Percentiles rank a stretch among this genome's conserved stretches.
Conservation (phyloP, 148 eudicot species). For the Persicaria tinctoria region DNA sequence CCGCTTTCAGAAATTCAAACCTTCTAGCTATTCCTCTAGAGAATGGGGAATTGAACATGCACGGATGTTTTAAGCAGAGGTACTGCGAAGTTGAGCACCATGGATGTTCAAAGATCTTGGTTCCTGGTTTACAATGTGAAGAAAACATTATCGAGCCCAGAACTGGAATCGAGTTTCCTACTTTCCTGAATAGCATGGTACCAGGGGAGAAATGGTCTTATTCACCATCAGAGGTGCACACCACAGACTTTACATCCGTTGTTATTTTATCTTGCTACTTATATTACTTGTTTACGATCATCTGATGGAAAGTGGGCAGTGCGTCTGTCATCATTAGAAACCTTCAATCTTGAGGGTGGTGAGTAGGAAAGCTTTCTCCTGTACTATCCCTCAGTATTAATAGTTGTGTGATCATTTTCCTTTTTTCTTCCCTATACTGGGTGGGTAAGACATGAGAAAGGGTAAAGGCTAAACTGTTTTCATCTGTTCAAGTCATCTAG, state of each 20-base stretch:
- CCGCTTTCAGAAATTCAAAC: slow-evolving; percentile 36
- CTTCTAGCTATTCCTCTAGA: slow-evolving; percentile 38
- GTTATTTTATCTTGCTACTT: not conserved
- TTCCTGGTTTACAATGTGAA: slow-evolving; percentile 36
- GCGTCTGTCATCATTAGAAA: not conserved
- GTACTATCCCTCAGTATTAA: not conserved
- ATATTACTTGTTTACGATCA: not conserved
- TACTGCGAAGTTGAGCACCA: slow-evolving; percentile 47
- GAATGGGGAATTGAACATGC: slow-evolving; percentile 28
- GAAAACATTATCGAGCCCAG: slow-evolving; percentile 62
- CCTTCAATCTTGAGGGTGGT: not conserved
- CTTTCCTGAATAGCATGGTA: slow-evolving; percentile 36
- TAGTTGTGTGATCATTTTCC: not conserved
- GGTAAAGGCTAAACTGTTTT: not conserved
- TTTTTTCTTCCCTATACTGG: not conserved
- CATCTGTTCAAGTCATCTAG: not conserved
- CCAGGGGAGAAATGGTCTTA: slow-evolving; percentile 41
- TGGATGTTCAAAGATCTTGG: slow-evolving; percentile 33
- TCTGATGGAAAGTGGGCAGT: not conserved
- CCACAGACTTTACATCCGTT: not conserved
- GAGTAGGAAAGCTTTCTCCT: no score
- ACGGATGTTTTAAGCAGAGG: slow-evolving; percentile 38
- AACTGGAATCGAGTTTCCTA: slow-evolving; percentile 86
- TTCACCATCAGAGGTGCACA: slow-evolving; percentile 56
- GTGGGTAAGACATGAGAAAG: not conserved